Percentiles rank a stretch among this genome's conserved stretches.
phyloP scores from a whole-genome alignment of 352 stramenopile genomes.

The Saprolegnia parasitica region DNA sequence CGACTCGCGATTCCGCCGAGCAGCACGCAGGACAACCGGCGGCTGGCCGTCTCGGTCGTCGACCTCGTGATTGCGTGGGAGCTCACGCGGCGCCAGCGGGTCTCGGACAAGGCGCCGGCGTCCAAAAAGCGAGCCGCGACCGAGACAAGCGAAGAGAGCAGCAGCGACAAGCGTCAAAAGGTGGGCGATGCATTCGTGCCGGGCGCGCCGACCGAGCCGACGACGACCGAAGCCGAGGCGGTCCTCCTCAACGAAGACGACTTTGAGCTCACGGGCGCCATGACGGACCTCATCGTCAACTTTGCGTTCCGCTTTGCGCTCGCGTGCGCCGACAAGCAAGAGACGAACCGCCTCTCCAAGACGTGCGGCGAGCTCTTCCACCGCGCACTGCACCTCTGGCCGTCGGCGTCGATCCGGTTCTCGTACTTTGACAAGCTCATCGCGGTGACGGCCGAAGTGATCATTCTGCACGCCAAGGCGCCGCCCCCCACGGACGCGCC shows the following conservation, averaged over 20 bases:
- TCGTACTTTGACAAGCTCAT: slow-evolving; percentile 91
- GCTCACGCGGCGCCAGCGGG: slow-evolving; percentile 68
- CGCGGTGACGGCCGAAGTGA: slow-evolving; percentile 76
- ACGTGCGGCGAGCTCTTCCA: slow-evolving; percentile 86
- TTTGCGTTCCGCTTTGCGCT: slow-evolving; percentile 86
- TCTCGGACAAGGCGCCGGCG: slow-evolving; percentile 33
- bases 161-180: slow-evolving; percentile 34
- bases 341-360: slow-evolving; percentile 82
- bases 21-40: slow-evolving; percentile 88
- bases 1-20: slow-evolving; percentile 93
- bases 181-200: slow-evolving; percentile 27
- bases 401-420: slow-evolving; percentile 79
- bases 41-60: slow-evolving; percentile 91
- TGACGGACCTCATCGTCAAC: slow-evolving; percentile 91
- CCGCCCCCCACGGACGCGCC: slow-evolving; percentile 31
- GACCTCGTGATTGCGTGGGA: slow-evolving; percentile 97
- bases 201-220: slow-evolving; percentile 23
- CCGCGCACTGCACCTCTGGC: slow-evolving; percentile 79
- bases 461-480: slow-evolving; percentile 59
- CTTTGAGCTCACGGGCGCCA: slow-evolving; percentile 78
- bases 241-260: slow-evolving; percentile 63
- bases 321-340: slow-evolving; percentile 84
- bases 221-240: slow-evolving; percentile 23
- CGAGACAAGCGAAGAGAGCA: slow-evolving; percentile 12
- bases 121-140: slow-evolving; percentile 9